Base-by-base conservation (phyloP, 345 rosid genomes). In the Schrenkiella parvula region DNA sequence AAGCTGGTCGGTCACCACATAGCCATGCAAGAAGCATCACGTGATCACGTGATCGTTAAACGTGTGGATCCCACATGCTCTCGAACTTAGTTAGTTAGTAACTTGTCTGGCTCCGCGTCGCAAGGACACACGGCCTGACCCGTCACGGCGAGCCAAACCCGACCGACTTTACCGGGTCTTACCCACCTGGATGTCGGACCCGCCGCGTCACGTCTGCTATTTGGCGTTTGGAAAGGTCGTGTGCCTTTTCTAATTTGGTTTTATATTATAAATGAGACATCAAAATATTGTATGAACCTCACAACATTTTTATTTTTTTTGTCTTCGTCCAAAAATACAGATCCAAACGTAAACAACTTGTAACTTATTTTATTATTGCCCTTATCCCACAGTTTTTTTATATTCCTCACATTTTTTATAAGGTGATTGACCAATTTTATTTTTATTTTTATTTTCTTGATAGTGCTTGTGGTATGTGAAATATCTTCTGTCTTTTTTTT, bases 61-160 rank as follows among this genome's bases (percentile, higher is more conserved):
- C 19, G 38, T 48, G 51, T 50, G 42, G 42, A 29, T 11, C 67
- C 68, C 39, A 60, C 53, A 50, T 48, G 43, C 51, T 71, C 61
- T 52, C 8, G 12, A 50, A 26, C 61, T 37, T 4, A 38, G 60
- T 60, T 38, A 26, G 52, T 37, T 4, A 38, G 60, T 60, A 50
- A 31, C 52, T 71, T 71, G 68, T 71, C 52, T 60, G 51, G 61
- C 75, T 71, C 68, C 68, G 42, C 75, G 68, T 71, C 75, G 59
- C 75, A 50, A 28, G 68, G 75, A 48, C 75, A 71, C 52, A 50
- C 53, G 68, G 15, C 75, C 61, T 71, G 31, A 71, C 75, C 68
- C 68, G 61, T 71, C 10, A 25, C 42, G 32, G 75, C 25, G 68
- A 71, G 75, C 68, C 68, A 71, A 28, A 71, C 46, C 75, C 75